phyloP scores from a whole-genome alignment of 192 early-diverging fungal genomes.

The Chytriomyces confervae region DNA sequence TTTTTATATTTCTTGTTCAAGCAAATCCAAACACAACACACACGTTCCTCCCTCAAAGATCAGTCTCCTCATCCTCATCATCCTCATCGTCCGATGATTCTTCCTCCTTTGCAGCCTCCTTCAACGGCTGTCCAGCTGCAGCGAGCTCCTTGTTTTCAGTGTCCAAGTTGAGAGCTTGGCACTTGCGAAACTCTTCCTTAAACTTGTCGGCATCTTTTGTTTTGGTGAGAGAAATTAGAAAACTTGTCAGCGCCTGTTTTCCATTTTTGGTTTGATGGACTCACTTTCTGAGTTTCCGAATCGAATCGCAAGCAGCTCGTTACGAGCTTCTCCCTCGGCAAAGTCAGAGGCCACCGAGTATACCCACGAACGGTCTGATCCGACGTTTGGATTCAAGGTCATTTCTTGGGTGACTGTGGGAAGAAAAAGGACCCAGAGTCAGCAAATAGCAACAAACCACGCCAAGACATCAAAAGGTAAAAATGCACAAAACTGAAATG shows the following conservation, averaged over 20 bases:
- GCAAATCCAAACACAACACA: too few species aligned
- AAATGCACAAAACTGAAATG: slow-evolving; percentile 70
- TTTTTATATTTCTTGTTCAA: too few species aligned
- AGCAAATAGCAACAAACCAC: not conserved
- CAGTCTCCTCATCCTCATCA: slow-evolving; percentile 26
- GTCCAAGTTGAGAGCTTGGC: slow-evolving; percentile 61
- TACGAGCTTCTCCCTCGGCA: slow-evolving; percentile 84
- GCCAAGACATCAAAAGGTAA: not conserved
- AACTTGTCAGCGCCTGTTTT: not conserved
- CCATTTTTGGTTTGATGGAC: slow-evolving; percentile 13
- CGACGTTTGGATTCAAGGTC: slow-evolving; percentile 91
- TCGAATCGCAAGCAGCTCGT: slow-evolving; percentile 91
- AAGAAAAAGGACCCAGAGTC: not conserved
- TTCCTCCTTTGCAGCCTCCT: slow-evolving; percentile 25
- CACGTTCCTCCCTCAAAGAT: slow-evolving; percentile 4
- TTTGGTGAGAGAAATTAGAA: not conserved
- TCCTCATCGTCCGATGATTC: slow-evolving; percentile 21
- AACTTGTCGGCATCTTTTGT: slow-evolving; percentile 85
- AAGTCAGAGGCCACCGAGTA: slow-evolving; percentile 90
- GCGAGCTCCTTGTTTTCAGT: slow-evolving; percentile 39
- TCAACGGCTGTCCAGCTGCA: slow-evolving; percentile 20
- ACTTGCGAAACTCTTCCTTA: slow-evolving; percentile 84
- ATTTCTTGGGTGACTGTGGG: slow-evolving; percentile 78
- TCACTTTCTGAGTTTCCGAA: slow-evolving; percentile 92
- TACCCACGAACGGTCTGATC: slow-evolving; percentile 99